Evolutionary conservation across 805 yeast species (phyloP), one percentile per base, ranked within the genome.

Genomic region (Wilhelminamyces savonicus): DNA sequence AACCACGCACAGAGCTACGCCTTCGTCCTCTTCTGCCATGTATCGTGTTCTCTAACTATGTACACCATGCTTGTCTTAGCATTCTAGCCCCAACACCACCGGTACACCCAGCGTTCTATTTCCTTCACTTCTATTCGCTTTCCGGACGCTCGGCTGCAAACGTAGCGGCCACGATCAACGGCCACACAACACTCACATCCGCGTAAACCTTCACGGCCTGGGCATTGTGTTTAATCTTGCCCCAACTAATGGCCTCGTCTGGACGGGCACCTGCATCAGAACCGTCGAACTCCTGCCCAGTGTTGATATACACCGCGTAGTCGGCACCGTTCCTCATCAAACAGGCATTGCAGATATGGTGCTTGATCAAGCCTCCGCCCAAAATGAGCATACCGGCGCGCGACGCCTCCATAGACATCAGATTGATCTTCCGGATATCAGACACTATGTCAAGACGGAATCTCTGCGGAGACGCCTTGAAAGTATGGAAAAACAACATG

Each of bases 301-400:
- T 92, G 60, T 92, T 92, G 55, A 92, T 90, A 60, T 76, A 92
- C 13, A 92, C 96, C 5, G 98, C 97, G 53, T 80, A 86, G 56
- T 92, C 99, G 14, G 99, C 98, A 49, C 99, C 99, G 48, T 92
- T 94, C 69, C 99, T 82, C 99, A 92, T 92, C 46, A 92, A 68
- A 54, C 97, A 90, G 10, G 99, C 98, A 52, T 92, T 92, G 48
- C 95, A 88, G 46, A 92, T 92, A 54, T 92, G 99, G 56, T 92
- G 99, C 63, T 92, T 92, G 50, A 92, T 75, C 34, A 92, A 63
- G 24, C 99, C 98, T 48, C 98, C 98, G 34, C 99, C 98, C 28
- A 92, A 71, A 39, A 92, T 79, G 31, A 92, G 65, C 97, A 92
- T 92, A 40, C 98, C 97, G 5, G 99, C 97, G 43, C 69, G 74